Percentiles rank a stretch among this genome's conserved stretches.
Evolutionary conservation across 1,284 basidiomycete genomes (phyloP).

Genomic region (Thecaphora frezii): DNA sequence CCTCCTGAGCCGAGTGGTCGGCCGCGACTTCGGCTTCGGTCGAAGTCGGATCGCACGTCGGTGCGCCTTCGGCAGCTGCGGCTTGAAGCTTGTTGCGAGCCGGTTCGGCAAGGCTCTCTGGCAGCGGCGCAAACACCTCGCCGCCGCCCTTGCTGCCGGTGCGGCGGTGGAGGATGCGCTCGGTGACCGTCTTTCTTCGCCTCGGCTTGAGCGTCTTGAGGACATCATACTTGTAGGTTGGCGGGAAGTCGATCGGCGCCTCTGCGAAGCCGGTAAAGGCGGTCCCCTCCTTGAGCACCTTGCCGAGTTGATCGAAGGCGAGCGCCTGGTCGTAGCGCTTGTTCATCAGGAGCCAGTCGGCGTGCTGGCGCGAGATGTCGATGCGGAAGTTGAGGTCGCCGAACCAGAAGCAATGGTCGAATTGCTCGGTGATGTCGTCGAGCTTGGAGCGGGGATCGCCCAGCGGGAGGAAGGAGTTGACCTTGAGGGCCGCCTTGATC

Average conservation of each 20-base stretch:
- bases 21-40: neutral
- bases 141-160: neutral
- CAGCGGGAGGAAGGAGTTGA: slow-evolving; percentile 66
- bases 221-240: slow-evolving; percentile 81
- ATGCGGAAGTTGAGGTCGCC: slow-evolving; percentile 60
- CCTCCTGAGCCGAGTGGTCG: neutral
- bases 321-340: slow-evolving; percentile 62
- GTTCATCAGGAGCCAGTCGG: slow-evolving; percentile 65
- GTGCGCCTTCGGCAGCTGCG: no score
- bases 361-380: slow-evolving; percentile 62
- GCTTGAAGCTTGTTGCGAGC: neutral
- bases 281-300: slow-evolving; percentile 68
- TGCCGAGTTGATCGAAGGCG: slow-evolving; percentile 71
- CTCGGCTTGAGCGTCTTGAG: slow-evolving; percentile 60
- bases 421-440: slow-evolving; percentile 75
- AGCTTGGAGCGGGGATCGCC: slow-evolving; percentile 64
- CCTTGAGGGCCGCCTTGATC: slow-evolving; percentile 64
- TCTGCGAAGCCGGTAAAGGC: slow-evolving; percentile 68
- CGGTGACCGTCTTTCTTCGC: neutral
- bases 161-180: slow-evolving; percentile 2
- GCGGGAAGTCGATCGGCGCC: slow-evolving; percentile 49
- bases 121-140: neutral
- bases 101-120: neutral
- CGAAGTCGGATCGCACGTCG: neutral
- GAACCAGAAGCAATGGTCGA: slow-evolving; percentile 75